phyloP scores from a whole-genome alignment of 202 grass and related monocot species.

The Cymbopogon flexuosus region DNA sequence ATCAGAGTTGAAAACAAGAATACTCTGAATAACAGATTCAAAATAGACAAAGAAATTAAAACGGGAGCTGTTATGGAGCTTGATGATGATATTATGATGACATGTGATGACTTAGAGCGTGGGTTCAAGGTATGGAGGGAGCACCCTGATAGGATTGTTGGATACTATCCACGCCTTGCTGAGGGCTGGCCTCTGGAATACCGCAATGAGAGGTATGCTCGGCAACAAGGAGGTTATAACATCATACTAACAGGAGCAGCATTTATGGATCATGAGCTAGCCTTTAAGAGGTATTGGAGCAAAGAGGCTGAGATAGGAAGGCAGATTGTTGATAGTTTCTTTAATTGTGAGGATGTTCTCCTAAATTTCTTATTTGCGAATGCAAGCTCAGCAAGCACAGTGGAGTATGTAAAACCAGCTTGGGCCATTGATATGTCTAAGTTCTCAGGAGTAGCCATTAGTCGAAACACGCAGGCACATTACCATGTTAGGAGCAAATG shows the following conservation, averaged over 20 bases:
- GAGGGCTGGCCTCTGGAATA: constrained; percentile 58
- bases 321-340: constrained; percentile 51
- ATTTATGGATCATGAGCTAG: constrained; percentile 80
- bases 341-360: constrained; percentile 91
- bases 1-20: constrained; percentile 74
- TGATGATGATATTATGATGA: constrained; percentile 98
- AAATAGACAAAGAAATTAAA: constrained; percentile 68
- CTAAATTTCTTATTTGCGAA: constrained; percentile 88
- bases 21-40: constrained; percentile 91
- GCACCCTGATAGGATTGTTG: constrained; percentile 61
- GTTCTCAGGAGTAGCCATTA: constrained; percentile 85
- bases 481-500: constrained; percentile 77
- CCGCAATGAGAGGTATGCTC: constrained; percentile 57
- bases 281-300: constrained; percentile 80
- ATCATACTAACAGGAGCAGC: constrained; percentile 91
- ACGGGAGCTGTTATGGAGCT: constrained; percentile 79
- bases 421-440: constrained; percentile 96
- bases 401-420: constrained; percentile 86
- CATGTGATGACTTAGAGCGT: constrained; percentile 87
- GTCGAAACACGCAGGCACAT: constrained; percentile 63
- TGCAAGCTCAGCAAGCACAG: constrained; percentile 48
- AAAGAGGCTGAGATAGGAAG: constrained; percentile 57
- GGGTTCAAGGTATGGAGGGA: constrained; percentile 92
- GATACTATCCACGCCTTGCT: constrained; percentile 76
- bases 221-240: constrained; percentile 58